Base-by-base conservation (phyloP, 176 grass and related monocot genomes). In the Aegilops tauschii region DNA sequence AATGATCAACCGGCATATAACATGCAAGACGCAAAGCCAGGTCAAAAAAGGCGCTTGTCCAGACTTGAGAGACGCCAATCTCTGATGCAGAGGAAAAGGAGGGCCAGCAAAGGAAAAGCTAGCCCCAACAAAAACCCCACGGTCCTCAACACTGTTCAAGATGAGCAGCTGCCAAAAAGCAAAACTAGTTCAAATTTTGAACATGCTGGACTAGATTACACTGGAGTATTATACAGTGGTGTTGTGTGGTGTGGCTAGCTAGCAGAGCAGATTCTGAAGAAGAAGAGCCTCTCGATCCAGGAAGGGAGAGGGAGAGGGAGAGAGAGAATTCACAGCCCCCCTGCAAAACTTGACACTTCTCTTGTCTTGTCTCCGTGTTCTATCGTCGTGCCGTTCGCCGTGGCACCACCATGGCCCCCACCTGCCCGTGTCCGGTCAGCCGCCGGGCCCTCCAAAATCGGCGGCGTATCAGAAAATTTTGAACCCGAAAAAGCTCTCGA, bases 161-260 rank as follows among this genome's bases (percentile, higher is more conserved):
- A 68, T 50, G 7, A 32, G 3, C 47, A 77, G 74, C 20, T 56
- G 20, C 28, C 47, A 84, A 30, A 72, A 54, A 76, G 73, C 70
- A 72, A 85, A 84, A 49, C 83, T 23, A 62, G 75, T 87, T 76
- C 76, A 82, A 84, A 85, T 82, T 68, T 71, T 72, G 77, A 84
- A 88, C 74, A 69, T 31, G 65, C 14, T 11, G 44, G 39, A 52
- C 63, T 86, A 76, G 40, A 83, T 81, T 80, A 70, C 84, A 54
- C 23, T 75, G 68, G 69, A 76, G 72, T 18, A 47, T 39, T 47
- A 27, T 82, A 67, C 90, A 85, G 79, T 47, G 69, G 63, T 76
- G 86, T 56, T 35, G 40, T 42, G 40, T 47, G 44, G 4, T 76
- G 86, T 59, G 56, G 9, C 86, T 81, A 58, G 61, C 84, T 49